phyloP scores from a whole-genome alignment of 2,329 filamentous ascomycete genomes.

The Hymenoscyphus occultus region DNA sequence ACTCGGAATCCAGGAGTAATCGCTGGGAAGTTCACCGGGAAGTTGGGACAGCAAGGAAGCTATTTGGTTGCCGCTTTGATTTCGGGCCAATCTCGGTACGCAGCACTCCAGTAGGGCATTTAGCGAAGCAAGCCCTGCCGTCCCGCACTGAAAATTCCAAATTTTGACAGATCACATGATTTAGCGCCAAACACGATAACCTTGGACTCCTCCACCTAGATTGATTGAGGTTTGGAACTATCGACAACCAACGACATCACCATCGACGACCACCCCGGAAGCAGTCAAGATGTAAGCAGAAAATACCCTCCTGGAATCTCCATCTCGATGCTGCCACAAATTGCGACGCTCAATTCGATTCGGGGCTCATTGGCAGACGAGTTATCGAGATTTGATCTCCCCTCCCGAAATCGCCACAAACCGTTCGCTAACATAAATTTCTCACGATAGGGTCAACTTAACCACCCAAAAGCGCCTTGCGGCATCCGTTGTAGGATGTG shows the following conservation, averaged over 20 bases:
- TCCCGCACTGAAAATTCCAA: neutral
- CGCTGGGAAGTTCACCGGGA: no score
- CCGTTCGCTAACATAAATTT: slow-evolving; percentile 32
- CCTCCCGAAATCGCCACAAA: slow-evolving; percentile 1
- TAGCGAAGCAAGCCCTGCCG: neutral
- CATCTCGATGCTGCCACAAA: neutral
- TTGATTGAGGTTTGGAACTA: neutral
- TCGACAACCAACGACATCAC: slow-evolving; percentile 29
- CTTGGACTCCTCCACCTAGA: no score
- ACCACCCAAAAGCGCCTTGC: slow-evolving; percentile 99
- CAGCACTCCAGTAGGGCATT: neutral
- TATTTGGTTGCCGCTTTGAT: no score
- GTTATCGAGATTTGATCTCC: slow-evolving; percentile 20
- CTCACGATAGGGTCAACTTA: slow-evolving; percentile 84
- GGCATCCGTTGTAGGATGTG: slow-evolving; percentile 96
- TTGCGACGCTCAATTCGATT: neutral
- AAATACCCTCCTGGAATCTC: slow-evolving; percentile 4
- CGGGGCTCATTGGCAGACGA: slow-evolving; percentile 13
- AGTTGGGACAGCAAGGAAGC: no score
- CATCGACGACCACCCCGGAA: slow-evolving; percentile 34
- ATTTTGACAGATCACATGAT: neutral
- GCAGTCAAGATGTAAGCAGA: slow-evolving; percentile 36
- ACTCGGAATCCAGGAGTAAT: no score
- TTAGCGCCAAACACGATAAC: neutral
- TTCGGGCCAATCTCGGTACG: neutral